Percentiles rank a stretch among this genome's conserved stretches.
Evolutionary conservation across 1,284 basidiomycete species (phyloP).

Genomic region (Sporisorium iseilematis-ciliati): DNA sequence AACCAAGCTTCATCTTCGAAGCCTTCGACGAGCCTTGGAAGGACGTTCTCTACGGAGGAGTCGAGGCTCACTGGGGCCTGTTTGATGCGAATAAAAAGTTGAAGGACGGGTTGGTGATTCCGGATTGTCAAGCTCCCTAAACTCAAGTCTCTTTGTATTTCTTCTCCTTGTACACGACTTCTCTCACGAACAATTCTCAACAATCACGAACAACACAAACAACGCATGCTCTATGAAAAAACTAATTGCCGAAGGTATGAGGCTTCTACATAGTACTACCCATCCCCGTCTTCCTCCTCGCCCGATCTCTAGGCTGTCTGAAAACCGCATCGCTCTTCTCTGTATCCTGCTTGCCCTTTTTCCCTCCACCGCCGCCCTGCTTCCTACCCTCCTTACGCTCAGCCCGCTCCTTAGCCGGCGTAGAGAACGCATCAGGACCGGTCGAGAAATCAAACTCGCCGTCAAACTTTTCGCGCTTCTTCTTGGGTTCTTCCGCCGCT

Average conservation of each 20-base stretch:
- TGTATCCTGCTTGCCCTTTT: slow-evolving; percentile 4
- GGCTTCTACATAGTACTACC: slow-evolving; percentile 31
- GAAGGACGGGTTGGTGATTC: slow-evolving; percentile 70
- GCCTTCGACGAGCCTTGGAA: slow-evolving; percentile 90
- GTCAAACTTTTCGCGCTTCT: slow-evolving; percentile 34
- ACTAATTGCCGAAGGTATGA: background rate
- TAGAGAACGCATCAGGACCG: slow-evolving; percentile 20
- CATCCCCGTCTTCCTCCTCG: slow-evolving; percentile 35
- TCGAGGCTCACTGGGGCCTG: slow-evolving; percentile 75
- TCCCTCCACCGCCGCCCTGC: background rate
- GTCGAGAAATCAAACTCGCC: slow-evolving; percentile 38
- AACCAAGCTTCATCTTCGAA: slow-evolving; percentile 72
- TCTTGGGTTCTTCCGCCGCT: background rate
- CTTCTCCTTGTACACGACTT: slow-evolving; percentile 1
- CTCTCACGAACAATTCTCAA: background rate
- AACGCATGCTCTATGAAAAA: background rate
- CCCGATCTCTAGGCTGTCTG: slow-evolving; percentile 41
- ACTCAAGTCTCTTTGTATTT: background rate
- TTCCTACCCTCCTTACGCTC: background rate
- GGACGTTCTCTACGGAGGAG: slow-evolving; percentile 80
- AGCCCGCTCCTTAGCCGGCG: slow-evolving; percentile 1
- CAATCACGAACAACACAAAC: too few species aligned
- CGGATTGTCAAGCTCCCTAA: slow-evolving; percentile 70
- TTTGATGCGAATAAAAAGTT: slow-evolving; percentile 47
- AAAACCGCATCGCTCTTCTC: slow-evolving; percentile 10